A percentile compares a stretch with the other conserved stretches of the same genome.
phyloP scores from a whole-genome alignment of 495 filamentous ascomycete genomes.

The Delitschia confertaspora region DNA sequence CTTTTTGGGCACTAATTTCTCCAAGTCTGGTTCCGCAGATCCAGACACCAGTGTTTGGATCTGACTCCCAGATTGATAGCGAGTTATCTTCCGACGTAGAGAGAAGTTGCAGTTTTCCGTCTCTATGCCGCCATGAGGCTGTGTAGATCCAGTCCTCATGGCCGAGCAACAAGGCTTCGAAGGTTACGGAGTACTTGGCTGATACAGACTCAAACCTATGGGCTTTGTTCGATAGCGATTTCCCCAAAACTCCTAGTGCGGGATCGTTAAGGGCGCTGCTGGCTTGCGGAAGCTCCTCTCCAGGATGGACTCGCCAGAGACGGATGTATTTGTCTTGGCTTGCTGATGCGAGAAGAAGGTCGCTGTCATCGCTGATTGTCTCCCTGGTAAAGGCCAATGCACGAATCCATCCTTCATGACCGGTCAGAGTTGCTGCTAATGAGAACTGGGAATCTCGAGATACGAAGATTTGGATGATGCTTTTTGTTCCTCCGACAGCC shows the following conservation, averaged over 20 bases:
- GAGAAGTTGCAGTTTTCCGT: constrained; percentile 59
- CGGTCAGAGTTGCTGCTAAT: constrained; percentile 69
- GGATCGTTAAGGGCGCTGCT: constrained; percentile 38
- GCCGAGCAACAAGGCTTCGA: constrained; percentile 88
- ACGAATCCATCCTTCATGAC: constrained; percentile 93
- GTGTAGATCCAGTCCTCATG: constrained; percentile 99
- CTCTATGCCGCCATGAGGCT: constrained; percentile 56
- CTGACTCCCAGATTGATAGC: constrained; percentile 81
- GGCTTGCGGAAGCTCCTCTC: constrained; percentile 48
- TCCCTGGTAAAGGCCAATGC: constrained; percentile 70
- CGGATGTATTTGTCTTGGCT: constrained; percentile 97
- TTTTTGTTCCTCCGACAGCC: constrained; percentile 75
- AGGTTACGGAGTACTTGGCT: constrained; percentile 67
- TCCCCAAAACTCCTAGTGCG: constrained; percentile 50
- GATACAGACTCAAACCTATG: constrained; percentile 56
- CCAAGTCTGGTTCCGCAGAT: constrained; percentile 73
- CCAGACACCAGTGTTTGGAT: constrained; percentile 80
- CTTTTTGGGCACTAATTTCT: constrained; percentile 87
- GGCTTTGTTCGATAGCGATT: constrained; percentile 74
- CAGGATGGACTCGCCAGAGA: constrained; percentile 77
- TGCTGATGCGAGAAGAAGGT: constrained; percentile 81
- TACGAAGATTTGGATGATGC: constrained; percentile 67
- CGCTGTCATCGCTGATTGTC: constrained; percentile 43
- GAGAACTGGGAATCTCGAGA: constrained; percentile 50
- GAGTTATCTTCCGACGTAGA: constrained; percentile 94